Conservation (phyloP, 306 rosid genomes). For the Cucurbita pepo region DNA sequence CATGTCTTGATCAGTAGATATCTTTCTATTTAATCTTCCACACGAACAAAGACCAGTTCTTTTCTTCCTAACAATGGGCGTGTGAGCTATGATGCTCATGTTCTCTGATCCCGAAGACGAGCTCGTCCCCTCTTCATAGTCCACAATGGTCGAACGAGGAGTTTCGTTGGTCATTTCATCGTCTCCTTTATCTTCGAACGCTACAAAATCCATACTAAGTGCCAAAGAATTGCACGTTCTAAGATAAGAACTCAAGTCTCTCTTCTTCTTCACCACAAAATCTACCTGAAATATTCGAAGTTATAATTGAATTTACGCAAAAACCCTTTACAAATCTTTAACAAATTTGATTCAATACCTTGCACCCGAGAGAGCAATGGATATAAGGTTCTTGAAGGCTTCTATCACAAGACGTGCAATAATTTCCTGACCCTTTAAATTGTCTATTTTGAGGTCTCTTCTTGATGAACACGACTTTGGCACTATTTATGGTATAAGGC, state of each 20-base stretch:
- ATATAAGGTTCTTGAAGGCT: constrained; percentile 86
- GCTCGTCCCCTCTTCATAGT: constrained; percentile 58
- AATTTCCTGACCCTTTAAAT: constrained; percentile 91
- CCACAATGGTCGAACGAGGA: constrained; percentile 56
- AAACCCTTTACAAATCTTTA: no score
- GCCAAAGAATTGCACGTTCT: constrained; percentile 54
- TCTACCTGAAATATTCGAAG: constrained; percentile 34
- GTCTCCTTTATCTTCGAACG: constrained; percentile 73
- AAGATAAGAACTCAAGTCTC: constrained; percentile 55
- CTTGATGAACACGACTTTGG: constrained; percentile 96
- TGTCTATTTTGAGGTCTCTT: constrained; percentile 92
- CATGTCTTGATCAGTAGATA: constrained; percentile 45
- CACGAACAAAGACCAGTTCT: constrained; percentile 68
- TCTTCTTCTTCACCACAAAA: constrained; percentile 52
- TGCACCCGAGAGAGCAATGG: constrained; percentile 93
- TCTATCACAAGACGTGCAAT: constrained; percentile 92
- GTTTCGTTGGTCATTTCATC: constrained; percentile 55
- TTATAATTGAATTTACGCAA: neutral
- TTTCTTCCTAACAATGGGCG: constrained; percentile 55
- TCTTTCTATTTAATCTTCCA: constrained; percentile 47
- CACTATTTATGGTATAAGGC: constrained; percentile 89
- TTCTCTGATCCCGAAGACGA: constrained; percentile 57
- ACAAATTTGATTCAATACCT: constrained; percentile 29
- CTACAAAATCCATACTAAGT: constrained; percentile 58
- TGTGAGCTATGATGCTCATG: constrained; percentile 33